Conservation (phyloP, 202 grass and related monocot genomes). For the Schoenoplectus tabernaemontani region DNA sequence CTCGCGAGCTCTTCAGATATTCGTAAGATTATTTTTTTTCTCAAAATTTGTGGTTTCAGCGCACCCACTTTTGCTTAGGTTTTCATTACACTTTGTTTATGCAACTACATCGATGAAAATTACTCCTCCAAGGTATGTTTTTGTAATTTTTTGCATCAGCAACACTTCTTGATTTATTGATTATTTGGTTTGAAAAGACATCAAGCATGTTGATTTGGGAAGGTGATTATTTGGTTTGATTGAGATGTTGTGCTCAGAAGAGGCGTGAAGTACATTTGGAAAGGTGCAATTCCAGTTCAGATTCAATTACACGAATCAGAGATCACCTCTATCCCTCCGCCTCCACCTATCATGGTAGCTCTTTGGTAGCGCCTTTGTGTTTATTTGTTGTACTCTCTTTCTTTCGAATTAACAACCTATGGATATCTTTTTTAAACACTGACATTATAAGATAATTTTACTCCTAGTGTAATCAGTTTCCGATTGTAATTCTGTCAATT, state of each 20-base stretch:
- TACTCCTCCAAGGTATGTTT: too few relatives aligned
- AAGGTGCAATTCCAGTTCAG: slow-evolving; percentile 80
- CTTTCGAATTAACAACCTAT: background rate
- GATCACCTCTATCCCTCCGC: slow-evolving; percentile 76
- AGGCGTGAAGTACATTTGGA: slow-evolving; percentile 63
- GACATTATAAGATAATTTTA: background rate
- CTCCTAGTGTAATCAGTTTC: background rate
- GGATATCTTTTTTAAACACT: background rate
- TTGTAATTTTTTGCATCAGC: too few relatives aligned
- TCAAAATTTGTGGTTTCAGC: too few relatives aligned
- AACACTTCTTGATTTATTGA: too few relatives aligned
- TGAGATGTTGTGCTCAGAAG: slow-evolving; percentile 47
- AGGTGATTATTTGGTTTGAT: too few relatives aligned
- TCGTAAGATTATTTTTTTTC: too few relatives aligned
- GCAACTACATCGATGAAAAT: too few relatives aligned
- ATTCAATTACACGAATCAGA: slow-evolving; percentile 92
- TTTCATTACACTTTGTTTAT: too few relatives aligned
- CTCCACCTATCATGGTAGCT: slow-evolving; percentile 69
- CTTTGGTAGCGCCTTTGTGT: background rate
- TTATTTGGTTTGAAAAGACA: too few relatives aligned
- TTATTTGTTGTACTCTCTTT: background rate
- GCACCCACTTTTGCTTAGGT: too few relatives aligned
- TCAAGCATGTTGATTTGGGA: too few relatives aligned
- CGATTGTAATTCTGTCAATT: background rate
- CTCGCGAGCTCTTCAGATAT: too few relatives aligned